Conservation (phyloP, 2,329 filamentous ascomycete species). For the Fusarium mundagurra region DNA sequence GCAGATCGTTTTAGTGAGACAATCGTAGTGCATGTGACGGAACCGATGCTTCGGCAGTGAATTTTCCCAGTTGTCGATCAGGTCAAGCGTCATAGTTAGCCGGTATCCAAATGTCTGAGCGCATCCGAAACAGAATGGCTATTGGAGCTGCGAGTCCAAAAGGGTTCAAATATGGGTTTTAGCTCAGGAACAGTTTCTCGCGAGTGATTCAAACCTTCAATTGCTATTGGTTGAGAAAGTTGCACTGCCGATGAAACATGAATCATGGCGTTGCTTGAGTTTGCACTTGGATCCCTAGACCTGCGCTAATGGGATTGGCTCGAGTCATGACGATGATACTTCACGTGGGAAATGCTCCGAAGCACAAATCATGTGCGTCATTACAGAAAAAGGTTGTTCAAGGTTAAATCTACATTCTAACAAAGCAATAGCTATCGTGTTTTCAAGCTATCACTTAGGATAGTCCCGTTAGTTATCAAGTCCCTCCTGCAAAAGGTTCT, state of each 20-base stretch:
- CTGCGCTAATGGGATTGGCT: neutral
- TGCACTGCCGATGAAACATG: neutral
- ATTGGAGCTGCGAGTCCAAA: neutral
- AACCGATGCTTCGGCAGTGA: neutral
- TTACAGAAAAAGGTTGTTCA: neutral
- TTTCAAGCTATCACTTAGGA: fast-evolving
- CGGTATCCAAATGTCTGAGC: neutral
- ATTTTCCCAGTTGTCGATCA: neutral
- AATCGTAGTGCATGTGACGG: neutral
- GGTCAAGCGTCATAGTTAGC: neutral
- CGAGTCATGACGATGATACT: neutral
- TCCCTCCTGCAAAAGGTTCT: neutral
- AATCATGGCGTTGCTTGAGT: neutral
- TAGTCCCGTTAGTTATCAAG: fast-evolving
- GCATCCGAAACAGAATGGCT: neutral
- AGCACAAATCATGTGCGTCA: neutral
- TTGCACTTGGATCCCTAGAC: neutral
- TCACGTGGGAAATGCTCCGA: neutral
- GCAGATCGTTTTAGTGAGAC: neutral
- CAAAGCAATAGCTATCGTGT: fast-evolving
- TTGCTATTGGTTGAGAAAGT: neutral
- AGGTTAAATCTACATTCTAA: fast-evolving
- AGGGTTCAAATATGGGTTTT: neutral
- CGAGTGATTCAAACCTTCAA: too few relatives aligned
- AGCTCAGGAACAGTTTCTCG: neutral